phyloP scores from a whole-genome alignment of 1,284 basidiomycete species.

The Macrocystidia cucumis region DNA sequence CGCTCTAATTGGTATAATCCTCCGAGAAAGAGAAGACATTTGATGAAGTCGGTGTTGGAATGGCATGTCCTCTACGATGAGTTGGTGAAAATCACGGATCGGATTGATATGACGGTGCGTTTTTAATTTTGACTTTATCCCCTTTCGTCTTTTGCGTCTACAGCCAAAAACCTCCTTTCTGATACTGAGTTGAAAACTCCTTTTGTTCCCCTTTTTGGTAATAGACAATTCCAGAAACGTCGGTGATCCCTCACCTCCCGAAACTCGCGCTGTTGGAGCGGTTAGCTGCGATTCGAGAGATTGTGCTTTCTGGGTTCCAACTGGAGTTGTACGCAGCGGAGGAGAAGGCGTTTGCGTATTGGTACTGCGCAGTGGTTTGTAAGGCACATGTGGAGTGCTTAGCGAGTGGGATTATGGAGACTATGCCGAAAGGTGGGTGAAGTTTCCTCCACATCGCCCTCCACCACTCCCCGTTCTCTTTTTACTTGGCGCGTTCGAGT shows the following conservation, averaged over 20 bases:
- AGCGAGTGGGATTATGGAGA: conserved; percentile 33
- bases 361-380: conserved; percentile 54
- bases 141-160: background rate
- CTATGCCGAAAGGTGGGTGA: conserved; percentile 30
- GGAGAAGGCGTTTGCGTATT: conserved; percentile 69
- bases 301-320: conserved; percentile 71
- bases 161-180: conserved; percentile 7
- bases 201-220: background rate
- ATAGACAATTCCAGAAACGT: background rate
- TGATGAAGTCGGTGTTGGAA: conserved; percentile 51
- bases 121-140: conserved; percentile 3
- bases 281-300: conserved; percentile 53
- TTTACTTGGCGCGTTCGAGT: too few relatives aligned
- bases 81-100: conserved; percentile 27
- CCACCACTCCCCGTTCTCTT: too few relatives aligned
- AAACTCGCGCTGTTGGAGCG: conserved; percentile 48
- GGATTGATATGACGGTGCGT: conserved; percentile 24
- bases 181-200: conserved; percentile 1
- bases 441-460: too few relatives aligned
- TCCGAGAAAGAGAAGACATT: conserved; percentile 53
- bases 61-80: conserved; percentile 57
- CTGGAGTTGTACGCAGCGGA: conserved; percentile 63
- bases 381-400: conserved; percentile 47
- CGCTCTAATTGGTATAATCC: conserved; percentile 61
- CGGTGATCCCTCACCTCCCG: conserved; percentile 29